Base-by-base conservation (phyloP, 148 eudicot species). In the Pouteria glomerata region DNA sequence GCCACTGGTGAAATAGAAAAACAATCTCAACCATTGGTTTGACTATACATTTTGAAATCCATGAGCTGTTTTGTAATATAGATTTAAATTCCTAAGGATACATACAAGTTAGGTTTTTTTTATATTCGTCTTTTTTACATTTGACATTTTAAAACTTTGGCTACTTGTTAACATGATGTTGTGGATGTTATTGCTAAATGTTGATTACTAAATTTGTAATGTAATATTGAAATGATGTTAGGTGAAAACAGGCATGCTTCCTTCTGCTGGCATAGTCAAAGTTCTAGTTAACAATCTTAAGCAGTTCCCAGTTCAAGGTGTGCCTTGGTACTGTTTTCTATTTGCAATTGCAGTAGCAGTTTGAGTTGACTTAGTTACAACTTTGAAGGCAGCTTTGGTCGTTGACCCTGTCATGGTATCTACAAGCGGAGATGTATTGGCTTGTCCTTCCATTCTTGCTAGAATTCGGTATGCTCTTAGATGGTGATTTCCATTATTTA, bases 331-430 rank as follows among this genome's bases (percentile, higher is more conserved):
- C 39, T 58, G 8, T 52, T 68, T 74, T 66, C 8, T 63, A 19
- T 29, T 61, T 57, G 27, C 34, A 57, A 48, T 53, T 69, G 41
- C 39, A n/a, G 55, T 74, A 52, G 75, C 58, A 57, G n/a, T 76
- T 39, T 73, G 74, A 79, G 72, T 70, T 74, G 74, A 81, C 73
- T 42, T 30, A 51, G 33, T 73, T 60, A 45, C 69, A 76, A 72
- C 39, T 71, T 64, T 83, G 79, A 90, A 90, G 89, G 83, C 88
- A 94, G 98, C 96, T 81, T 75, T 94, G 63, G 95, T 94, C 60
- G 93, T 94, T 60, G 98, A 94, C 81, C 98, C 98, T 80, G 98
- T 94, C 51, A 89, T 94, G 98, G 95, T 94, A 66, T 91, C 98
- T 57, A 94, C 97, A 63, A 94, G 97, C 73, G 98, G 98, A 70